Percentiles rank a stretch among this genome's conserved stretches.
Evolutionary conservation across 202 grass and related monocot genomes (phyloP).

Genomic region (Saccharum hybrid): DNA sequence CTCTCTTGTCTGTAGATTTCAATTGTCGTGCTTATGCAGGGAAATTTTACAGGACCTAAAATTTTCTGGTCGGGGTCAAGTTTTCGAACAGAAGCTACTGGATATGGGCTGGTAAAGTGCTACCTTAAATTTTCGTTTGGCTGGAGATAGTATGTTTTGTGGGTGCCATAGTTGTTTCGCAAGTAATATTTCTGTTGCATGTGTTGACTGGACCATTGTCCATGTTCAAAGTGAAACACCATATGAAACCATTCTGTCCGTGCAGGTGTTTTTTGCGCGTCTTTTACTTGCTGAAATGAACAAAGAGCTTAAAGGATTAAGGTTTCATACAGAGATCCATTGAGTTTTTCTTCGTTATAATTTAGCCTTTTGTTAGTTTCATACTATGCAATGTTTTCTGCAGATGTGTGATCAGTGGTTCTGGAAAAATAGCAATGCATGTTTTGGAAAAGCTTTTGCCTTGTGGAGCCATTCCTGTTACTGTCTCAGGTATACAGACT

Average conservation of each 20-base stretch:
- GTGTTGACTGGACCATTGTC: constrained; percentile 20
- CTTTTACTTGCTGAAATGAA: constrained; percentile 99
- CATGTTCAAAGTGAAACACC: constrained; percentile 4
- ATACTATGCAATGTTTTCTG: constrained; percentile 41
- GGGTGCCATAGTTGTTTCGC: constrained; percentile 28
- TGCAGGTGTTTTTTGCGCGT: constrained; percentile 95
- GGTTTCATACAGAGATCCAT: constrained; percentile 57
- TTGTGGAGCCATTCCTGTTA: constrained; percentile 94
- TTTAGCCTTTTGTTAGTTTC: constrained; percentile 35
- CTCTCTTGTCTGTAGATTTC: constrained; percentile 48
- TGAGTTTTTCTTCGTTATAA: constrained; percentile 37
- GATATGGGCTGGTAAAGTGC: constrained; percentile 86
- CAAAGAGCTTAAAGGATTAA: constrained; percentile 99
- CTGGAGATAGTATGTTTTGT: constrained; percentile 34
- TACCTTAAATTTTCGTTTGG: constrained; percentile 42
- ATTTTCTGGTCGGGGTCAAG: constrained; percentile 99
- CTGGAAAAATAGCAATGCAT: constrained; percentile 99
- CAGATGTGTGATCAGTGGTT: constrained; percentile 95
- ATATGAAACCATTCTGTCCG: constrained; percentile 2
- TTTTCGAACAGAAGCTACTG: constrained; percentile 97
- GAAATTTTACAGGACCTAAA: constrained; percentile 99
- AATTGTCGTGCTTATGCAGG: constrained; percentile 81
- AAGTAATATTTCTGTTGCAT: constrained; percentile 8
- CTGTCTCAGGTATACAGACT: constrained; percentile 79
- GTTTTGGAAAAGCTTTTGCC: constrained; percentile 97